These are phyloP conservation scores for Candida sojae DNA, from an alignment of 1,139 yeast species.

Conservation along the genomic window DNA sequence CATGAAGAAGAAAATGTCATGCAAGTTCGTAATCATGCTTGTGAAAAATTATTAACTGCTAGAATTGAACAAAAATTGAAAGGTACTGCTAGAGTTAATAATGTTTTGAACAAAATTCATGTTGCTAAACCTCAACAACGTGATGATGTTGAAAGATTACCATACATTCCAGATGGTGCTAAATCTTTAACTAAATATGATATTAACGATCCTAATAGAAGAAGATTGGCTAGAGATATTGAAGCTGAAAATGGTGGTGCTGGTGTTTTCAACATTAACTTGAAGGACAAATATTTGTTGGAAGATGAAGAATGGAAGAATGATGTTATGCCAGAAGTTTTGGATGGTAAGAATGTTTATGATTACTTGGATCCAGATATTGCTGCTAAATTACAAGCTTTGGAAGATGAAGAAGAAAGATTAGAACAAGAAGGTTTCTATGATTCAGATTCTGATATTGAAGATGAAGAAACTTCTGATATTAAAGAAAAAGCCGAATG, in stretches of 20 bases:
- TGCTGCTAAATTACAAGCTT: slow-evolving; percentile 86
- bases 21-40: slow-evolving; percentile 95
- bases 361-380: slow-evolving; percentile 97
- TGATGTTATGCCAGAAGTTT: slow-evolving; percentile 93
- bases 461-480: slow-evolving; percentile 65
- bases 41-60: slow-evolving; percentile 92
- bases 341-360: slow-evolving; percentile 95
- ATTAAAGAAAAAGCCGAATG: slow-evolving; percentile 86
- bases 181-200: slow-evolving; percentile 65
- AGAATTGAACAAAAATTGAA: slow-evolving; percentile 96
- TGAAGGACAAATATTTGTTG: slow-evolving; percentile 85
- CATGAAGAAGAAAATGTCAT: slow-evolving; percentile 92
- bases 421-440: slow-evolving; percentile 94
- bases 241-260: slow-evolving; percentile 98
- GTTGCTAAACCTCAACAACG: slow-evolving; percentile 88
- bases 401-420: slow-evolving; percentile 96
- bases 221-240: slow-evolving; percentile 79
- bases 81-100: slow-evolving; percentile 86
- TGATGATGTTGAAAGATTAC: slow-evolving; percentile 80
- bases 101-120: slow-evolving; percentile 91
- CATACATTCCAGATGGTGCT: slow-evolving; percentile 79
- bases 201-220: slow-evolving; percentile 77
- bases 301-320: slow-evolving; percentile 98
- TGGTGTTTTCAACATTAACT: slow-evolving; percentile 92
- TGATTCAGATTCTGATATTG: slow-evolving; percentile 73